Percentiles rank a stretch among this genome's conserved stretches.
phyloP scores from a whole-genome alignment of 2,329 filamentous ascomycete species.

The Pestalotiopsis sp. region DNA sequence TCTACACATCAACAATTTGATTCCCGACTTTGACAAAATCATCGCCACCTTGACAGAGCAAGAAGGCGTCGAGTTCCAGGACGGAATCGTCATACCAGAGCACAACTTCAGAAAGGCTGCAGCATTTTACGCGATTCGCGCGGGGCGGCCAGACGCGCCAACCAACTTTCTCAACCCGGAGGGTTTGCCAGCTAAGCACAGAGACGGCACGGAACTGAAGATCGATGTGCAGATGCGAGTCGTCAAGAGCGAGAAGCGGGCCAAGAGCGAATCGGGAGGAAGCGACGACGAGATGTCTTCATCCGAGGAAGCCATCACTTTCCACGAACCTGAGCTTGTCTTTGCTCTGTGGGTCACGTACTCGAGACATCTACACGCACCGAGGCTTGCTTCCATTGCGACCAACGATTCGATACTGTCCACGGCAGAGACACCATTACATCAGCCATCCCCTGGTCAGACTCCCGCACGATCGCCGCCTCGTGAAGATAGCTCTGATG shows the following conservation, averaged over 20 bases:
- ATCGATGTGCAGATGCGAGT: constrained; percentile 97
- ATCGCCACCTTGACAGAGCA: constrained; percentile 81
- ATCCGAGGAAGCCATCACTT: constrained; percentile 44
- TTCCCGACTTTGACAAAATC: constrained; percentile 85
- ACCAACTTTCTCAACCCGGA: constrained; percentile 80
- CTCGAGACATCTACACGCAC: constrained; percentile 84
- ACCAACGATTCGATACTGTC: constrained; percentile 65
- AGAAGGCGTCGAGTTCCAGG: constrained; percentile 78
- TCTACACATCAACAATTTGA: constrained; percentile 73
- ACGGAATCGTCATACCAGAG: constrained; percentile 96
- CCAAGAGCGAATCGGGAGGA: constrained; percentile 25
- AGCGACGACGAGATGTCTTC: constrained; percentile 33
- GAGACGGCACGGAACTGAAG: constrained; percentile 88
- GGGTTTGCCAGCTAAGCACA: constrained; percentile 81
- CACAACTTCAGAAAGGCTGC: constrained; percentile 91
- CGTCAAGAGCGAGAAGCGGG: constrained; percentile 80
- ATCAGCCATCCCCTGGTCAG: constrained; percentile 78
- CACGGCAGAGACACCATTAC: constrained; percentile 68
- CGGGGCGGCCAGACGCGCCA: constrained; percentile 77
- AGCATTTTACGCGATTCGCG: constrained; percentile 78
- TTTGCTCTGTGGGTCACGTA: constrained; percentile 98
- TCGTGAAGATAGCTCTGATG: constrained; percentile 55
- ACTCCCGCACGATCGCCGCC: constrained; percentile 56
- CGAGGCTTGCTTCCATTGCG: constrained; percentile 51
- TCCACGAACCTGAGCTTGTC: constrained; percentile 71